Conservation (phyloP, 805 yeast species). For the Candida silvatica region DNA sequence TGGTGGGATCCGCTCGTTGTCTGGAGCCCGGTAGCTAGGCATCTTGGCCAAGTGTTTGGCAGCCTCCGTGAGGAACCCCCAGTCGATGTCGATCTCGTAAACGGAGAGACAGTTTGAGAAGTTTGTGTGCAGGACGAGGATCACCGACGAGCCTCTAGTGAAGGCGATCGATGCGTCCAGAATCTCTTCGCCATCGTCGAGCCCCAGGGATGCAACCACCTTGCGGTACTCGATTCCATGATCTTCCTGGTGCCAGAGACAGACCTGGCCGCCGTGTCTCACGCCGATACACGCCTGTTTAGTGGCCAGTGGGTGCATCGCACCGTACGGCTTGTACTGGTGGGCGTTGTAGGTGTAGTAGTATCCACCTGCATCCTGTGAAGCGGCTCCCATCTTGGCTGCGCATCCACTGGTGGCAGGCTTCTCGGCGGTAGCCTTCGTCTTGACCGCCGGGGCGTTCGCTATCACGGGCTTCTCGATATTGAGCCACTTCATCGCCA, state of each 20-base stretch:
- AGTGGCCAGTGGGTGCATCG: constrained; percentile 57
- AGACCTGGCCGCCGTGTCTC: constrained; percentile 52
- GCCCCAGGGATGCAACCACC: constrained; percentile 16
- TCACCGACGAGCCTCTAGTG: constrained; percentile 34
- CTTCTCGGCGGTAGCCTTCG: constrained; percentile 16
- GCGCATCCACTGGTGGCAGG: constrained; percentile 27
- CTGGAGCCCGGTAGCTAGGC: constrained; percentile 44
- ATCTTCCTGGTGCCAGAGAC: constrained; percentile 56
- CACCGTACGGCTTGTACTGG: constrained; percentile 52
- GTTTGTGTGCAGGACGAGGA: constrained; percentile 34
- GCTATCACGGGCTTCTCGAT: constrained; percentile 59
- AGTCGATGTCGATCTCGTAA: constrained; percentile 37
- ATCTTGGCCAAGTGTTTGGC: constrained; percentile 36
- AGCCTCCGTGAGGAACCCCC: constrained; percentile 46
- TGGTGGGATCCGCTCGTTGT: constrained; percentile 33
- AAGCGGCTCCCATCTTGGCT: constrained; percentile 26
- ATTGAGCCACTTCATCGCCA: constrained; percentile 65
- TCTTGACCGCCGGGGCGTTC: constrained; percentile 47
- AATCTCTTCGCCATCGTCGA: constrained; percentile 19
- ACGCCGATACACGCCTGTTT: constrained; percentile 67
- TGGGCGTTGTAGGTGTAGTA: constrained; percentile 47
- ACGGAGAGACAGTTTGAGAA: constrained; percentile 29
- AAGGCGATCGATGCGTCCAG: constrained; percentile 44
- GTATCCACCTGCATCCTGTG: constrained; percentile 22
- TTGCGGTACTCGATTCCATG: constrained; percentile 51